Evolutionary conservation across 1,139 yeast species (phyloP), one percentile per base, ranked within the genome.

Genomic region (Pichia sp.): DNA sequence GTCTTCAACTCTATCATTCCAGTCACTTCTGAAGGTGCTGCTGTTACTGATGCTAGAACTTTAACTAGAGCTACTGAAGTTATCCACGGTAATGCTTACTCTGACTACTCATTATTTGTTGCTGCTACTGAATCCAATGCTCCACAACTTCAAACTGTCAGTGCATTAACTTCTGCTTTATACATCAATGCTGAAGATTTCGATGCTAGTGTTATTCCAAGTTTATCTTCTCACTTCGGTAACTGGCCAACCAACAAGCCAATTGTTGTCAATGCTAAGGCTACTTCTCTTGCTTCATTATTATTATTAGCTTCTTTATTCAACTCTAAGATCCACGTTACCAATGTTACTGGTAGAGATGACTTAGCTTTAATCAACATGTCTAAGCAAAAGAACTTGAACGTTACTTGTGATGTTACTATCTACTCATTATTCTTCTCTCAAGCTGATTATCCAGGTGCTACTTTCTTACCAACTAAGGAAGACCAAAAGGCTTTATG

Each of bases 261-360:
- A 53, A 86, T 93, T 55, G 77, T 91, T 57, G 89, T 96, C 41
- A 97, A 93, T 69, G 97, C 98, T 41, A 83, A 81, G 66, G 83
- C 94, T 27, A 87, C 97, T 39, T 94, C 89, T 62, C 76, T 93
- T 62, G 98, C 99, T 19, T 86, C 96, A 6, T 85, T 91, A 45
- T 73, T 93, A 65, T 77, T 93, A 63, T 75, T 93, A 69, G 96
- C 98, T 45, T 86, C 96, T 36, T 79, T 93, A 63, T 91, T 88
- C 73, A 79, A 73, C 70, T 79, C 96, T 63, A 75, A 91, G 40
- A 85, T 93, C 55, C 99, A 93, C 68, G 83, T 93, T 57, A 88
- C 96, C 50, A 90, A 87, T 57, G 93, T 93, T 47, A 80, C 87
- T 44, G 77, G 85, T 50, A 80, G 77, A 65, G 90, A 86, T 58